phyloP scores from a whole-genome alignment of 148 eudicot genomes.

The Camellia granthamiana region DNA sequence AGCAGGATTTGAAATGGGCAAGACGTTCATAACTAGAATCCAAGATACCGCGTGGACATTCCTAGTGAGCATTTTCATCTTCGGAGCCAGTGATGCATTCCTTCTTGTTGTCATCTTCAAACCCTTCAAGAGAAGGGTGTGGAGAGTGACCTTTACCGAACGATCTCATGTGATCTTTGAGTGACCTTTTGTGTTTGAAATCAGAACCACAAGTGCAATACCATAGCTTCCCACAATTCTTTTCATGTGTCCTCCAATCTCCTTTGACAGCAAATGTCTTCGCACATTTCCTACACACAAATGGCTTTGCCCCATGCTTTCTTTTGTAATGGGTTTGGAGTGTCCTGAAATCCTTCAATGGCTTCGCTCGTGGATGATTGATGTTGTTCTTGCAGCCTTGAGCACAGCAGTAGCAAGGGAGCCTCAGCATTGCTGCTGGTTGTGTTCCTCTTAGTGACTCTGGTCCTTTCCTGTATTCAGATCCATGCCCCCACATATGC shows the following conservation, averaged over 20 bases:
- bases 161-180: conserved; percentile 51
- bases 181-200: conserved; percentile 54
- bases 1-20: no score
- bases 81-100: conserved; percentile 40
- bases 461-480: conserved; percentile 50
- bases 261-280: conserved; percentile 53
- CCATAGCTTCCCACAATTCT: conserved; percentile 58
- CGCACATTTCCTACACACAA: conserved; percentile 42
- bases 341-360: conserved; percentile 50
- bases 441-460: conserved; percentile 50
- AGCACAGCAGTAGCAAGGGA: conserved; percentile 53
- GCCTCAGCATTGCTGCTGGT: conserved; percentile 49
- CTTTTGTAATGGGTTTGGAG: conserved; percentile 60
- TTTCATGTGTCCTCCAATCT: conserved; percentile 58
- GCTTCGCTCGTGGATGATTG: conserved; percentile 53
- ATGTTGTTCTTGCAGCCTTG: conserved; percentile 60
- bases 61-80: conserved; percentile 29
- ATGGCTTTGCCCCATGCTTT: conserved; percentile 49
- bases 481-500: conserved; percentile 66
- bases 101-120: conserved; percentile 28
- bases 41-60: conserved; percentile 8
- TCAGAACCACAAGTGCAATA: conserved; percentile 55
- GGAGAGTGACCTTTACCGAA: conserved; percentile 51
- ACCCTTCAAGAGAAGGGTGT: conserved; percentile 47
- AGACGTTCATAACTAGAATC: background rate